phyloP scores from a whole-genome alignment of 805 yeast species.

The Candida sphagnicola region DNA sequence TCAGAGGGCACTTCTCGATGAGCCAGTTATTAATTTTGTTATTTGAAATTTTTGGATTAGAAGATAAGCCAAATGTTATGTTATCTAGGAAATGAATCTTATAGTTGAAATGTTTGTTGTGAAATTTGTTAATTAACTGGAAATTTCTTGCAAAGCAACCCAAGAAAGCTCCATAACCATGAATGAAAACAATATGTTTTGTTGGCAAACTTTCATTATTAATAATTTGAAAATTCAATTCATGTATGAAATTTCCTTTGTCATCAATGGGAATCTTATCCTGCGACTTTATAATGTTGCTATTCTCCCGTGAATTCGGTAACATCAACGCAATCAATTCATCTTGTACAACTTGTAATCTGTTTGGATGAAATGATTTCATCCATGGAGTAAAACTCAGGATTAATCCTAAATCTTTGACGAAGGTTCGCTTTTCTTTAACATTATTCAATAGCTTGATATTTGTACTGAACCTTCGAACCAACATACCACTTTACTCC shows the following conservation, averaged over 20 bases:
- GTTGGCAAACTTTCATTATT: constrained; percentile 20
- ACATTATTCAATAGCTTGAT: not conserved
- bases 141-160: constrained; percentile 57
- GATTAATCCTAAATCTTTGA: not conserved
- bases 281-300: constrained; percentile 14
- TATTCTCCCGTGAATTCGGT: constrained; percentile 20
- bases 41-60: constrained; percentile 36
- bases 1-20: constrained; percentile 16
- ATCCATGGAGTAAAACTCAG: constrained; percentile 13
- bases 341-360: constrained; percentile 30
- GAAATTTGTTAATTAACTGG: constrained; percentile 32
- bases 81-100: constrained; percentile 49
- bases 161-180: constrained; percentile 54
- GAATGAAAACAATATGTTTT: constrained; percentile 48
- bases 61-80: constrained; percentile 48
- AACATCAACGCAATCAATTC: constrained; percentile 33
- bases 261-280: constrained; percentile 19
- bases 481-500: not conserved
- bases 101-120: constrained; percentile 30
- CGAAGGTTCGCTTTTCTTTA: not conserved
- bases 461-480: not conserved
- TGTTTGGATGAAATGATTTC: constrained; percentile 17
- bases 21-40: constrained; percentile 16
- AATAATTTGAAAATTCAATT: constrained; percentile 26
- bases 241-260: constrained; percentile 27